phyloP scores from a whole-genome alignment of 2,329 filamentous ascomycete genomes.

The Fusarium sp. region DNA sequence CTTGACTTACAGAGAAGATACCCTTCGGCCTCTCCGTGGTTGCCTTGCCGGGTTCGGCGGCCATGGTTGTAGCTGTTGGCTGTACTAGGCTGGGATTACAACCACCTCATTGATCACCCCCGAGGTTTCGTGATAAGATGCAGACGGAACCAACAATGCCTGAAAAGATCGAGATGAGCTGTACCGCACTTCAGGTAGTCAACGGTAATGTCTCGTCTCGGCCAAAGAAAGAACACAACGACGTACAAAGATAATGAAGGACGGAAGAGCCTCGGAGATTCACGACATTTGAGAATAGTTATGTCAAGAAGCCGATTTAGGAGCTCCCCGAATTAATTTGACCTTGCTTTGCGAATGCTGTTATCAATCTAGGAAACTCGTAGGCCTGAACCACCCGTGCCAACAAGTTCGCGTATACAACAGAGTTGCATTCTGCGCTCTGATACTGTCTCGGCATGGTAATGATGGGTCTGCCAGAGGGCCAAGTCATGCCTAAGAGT shows the following conservation, averaged over 20 bases:
- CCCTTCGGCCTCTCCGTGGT: constrained; percentile 24
- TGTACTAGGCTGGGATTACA: not conserved
- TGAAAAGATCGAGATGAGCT: not conserved
- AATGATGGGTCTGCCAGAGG: not conserved
- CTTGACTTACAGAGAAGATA: constrained; percentile 32
- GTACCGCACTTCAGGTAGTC: not conserved
- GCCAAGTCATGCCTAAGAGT: not conserved
- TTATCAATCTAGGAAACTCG: not conserved
- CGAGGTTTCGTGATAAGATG: constrained; percentile 2
- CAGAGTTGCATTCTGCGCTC: constrained; percentile 1
- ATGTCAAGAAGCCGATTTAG: constrained; percentile 27
- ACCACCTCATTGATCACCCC: not conserved
- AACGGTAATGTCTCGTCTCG: not conserved
- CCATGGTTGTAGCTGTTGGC: constrained; percentile 25
- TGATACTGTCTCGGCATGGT: constrained; percentile 1
- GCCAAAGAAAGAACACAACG: constrained; percentile 1
- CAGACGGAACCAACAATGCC: constrained; percentile 1
- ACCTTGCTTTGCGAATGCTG: constrained; percentile 1
- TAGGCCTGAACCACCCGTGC: too few relatives aligned
- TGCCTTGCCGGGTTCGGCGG: constrained; percentile 27
- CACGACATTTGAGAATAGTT: constrained; percentile 6
- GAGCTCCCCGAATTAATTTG: constrained; percentile 17
- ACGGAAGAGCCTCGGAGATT: constrained; percentile 2
- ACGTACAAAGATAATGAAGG: not conserved
- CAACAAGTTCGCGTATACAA: not conserved